Evolutionary conservation across 768 basidiomycete genomes (phyloP).

Genomic region (Macrolepiota fuliginosa): DNA sequence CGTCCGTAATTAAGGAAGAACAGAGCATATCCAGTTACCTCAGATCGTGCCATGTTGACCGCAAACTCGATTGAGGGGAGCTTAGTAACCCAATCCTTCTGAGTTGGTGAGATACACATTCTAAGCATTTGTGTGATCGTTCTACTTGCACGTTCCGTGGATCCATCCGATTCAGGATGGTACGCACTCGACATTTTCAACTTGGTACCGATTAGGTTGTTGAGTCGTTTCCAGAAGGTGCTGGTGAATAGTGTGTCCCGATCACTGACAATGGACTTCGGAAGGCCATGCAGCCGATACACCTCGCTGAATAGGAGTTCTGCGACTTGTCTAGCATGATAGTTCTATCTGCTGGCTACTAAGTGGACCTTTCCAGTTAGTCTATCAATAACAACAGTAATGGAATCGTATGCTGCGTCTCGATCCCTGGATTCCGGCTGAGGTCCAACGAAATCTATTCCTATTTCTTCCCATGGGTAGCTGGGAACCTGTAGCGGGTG

Average conservation of each 20-base stretch:
- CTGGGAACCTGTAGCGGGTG: too few relatives aligned
- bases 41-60: too few relatives aligned
- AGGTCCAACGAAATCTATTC: too few relatives aligned
- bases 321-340: conserved; percentile 3
- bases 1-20: too few relatives aligned
- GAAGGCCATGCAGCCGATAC: conserved; percentile 11
- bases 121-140: conserved; percentile 13
- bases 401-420: too few relatives aligned
- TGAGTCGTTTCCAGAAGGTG: conserved; percentile 5
- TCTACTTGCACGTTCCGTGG: conserved; percentile 17
- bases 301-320: conserved; percentile 10
- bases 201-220: conserved; percentile 10
- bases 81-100: too few relatives aligned
- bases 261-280: conserved; percentile 2
- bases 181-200: conserved; percentile 11
- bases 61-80: background rate
- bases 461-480: too few relatives aligned
- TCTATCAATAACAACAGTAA: too few relatives aligned
- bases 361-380: conserved; percentile 5
- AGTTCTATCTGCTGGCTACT: conserved; percentile 1
- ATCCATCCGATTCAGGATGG: too few relatives aligned
- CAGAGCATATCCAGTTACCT: too few relatives aligned
- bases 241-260: conserved; percentile 3
- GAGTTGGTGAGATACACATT: too few relatives aligned
- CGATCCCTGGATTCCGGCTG: too few relatives aligned